Evolutionary conservation across 1,139 yeast species (phyloP).

Genomic region (Geotrichum klebahnii): DNA sequence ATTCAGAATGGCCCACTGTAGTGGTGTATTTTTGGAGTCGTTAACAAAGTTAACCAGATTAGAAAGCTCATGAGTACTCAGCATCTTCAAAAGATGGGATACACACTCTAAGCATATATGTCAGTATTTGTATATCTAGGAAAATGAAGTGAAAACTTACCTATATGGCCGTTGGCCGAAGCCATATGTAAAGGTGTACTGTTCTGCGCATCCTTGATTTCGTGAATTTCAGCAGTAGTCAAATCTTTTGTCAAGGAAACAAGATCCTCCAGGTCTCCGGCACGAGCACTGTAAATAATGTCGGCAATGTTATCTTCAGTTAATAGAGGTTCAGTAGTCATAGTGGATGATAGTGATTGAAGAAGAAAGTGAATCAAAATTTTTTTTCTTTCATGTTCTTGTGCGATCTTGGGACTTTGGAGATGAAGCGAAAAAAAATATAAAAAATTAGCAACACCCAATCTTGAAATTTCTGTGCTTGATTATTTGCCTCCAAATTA

Average conservation of each 20-base stretch:
- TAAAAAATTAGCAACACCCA: background rate
- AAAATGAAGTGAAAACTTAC: slow-evolving; percentile 22
- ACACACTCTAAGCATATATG: slow-evolving; percentile 48
- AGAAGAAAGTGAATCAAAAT: background rate
- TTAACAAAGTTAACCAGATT: slow-evolving; percentile 55
- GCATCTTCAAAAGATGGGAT: slow-evolving; percentile 52
- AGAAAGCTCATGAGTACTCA: slow-evolving; percentile 36
- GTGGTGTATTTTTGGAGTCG: slow-evolving; percentile 83
- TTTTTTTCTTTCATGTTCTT: background rate
- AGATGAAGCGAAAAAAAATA: slow-evolving; percentile 3
- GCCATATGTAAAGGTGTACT: slow-evolving; percentile 89
- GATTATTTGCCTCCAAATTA: background rate
- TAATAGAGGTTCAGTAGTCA: slow-evolving; percentile 22
- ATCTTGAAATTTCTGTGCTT: background rate
- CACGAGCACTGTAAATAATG: slow-evolving; percentile 76
- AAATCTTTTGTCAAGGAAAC: slow-evolving; percentile 54
- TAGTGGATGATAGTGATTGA: background rate
- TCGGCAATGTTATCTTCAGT: slow-evolving; percentile 72
- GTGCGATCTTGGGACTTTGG: no score
- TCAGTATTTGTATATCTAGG: background rate
- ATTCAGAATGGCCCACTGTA: slow-evolving; percentile 92
- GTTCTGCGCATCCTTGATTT: slow-evolving; percentile 59
- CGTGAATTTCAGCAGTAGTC: slow-evolving; percentile 26
- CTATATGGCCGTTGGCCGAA: slow-evolving; percentile 81
- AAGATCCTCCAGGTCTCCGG: slow-evolving; percentile 75